Percentiles rank a stretch among this genome's conserved stretches.
These are phyloP conservation scores for Podaxis sp. DNA, from an alignment of 768 basidiomycete species.

Conservation along the genomic window DNA sequence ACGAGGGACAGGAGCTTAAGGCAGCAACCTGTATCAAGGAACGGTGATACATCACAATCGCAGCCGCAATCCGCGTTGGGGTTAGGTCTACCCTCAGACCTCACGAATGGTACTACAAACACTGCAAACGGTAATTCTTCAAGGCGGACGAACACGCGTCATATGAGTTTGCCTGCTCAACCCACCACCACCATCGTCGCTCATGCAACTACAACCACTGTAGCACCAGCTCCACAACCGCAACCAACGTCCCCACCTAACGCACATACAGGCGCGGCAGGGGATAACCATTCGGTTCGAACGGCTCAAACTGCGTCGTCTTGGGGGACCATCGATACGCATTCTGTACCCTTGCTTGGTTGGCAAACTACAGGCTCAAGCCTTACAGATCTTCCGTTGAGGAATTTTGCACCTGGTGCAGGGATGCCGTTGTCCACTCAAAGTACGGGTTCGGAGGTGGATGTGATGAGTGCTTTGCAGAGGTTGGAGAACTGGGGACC, in stretches of 20 bases:
- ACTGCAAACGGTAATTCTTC: background rate
- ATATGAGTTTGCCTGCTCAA: constrained; percentile 1
- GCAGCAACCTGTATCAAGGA: background rate
- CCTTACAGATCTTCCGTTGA: background rate
- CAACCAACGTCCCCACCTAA: background rate
- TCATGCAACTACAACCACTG: background rate
- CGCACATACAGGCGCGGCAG: background rate
- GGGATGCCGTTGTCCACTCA: background rate
- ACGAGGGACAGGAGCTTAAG: constrained; percentile 1
- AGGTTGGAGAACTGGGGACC: constrained; percentile 6
- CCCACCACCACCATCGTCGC: background rate
- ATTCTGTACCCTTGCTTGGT: background rate
- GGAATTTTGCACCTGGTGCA: background rate
- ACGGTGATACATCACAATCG: background rate
- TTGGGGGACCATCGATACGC: constrained; percentile 11
- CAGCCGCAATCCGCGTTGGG: background rate
- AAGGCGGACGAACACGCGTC: background rate
- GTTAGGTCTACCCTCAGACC: background rate
- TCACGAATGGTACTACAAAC: background rate
- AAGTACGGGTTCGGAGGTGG: background rate
- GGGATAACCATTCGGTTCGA: background rate
- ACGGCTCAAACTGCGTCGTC: constrained; percentile 1
- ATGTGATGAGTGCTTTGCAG: background rate
- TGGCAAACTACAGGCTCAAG: constrained; percentile 12
- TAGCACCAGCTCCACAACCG: background rate